Percentiles rank a stretch among this genome's conserved stretches.
These are phyloP conservation scores for Metarhizium humberi DNA, from an alignment of 2,329 filamentous ascomycete genomes.

Conservation along the genomic window DNA sequence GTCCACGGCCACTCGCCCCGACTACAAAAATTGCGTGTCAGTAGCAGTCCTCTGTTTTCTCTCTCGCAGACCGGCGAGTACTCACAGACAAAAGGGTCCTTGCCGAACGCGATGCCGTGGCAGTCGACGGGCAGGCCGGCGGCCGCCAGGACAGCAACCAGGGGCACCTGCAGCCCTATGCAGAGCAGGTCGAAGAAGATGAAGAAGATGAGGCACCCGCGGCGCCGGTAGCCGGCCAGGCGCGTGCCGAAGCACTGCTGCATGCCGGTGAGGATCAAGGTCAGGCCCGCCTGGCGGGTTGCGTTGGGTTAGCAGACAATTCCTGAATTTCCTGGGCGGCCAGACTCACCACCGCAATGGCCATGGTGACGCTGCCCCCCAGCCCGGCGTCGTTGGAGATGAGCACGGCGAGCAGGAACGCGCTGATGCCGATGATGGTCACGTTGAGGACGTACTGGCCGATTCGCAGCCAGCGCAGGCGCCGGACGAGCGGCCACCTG, in stretches of 20 bases:
- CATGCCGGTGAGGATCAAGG: neutral
- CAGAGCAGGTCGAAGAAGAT: neutral
- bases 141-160: neutral
- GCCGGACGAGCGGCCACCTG: neutral
- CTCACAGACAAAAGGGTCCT: neutral
- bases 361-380: neutral
- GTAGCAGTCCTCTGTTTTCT: no score
- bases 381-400: neutral
- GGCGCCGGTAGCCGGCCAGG: neutral
- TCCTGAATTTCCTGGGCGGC: no score
- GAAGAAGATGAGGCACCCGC: neutral
- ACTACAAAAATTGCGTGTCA: neutral
- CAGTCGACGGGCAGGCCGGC: neutral
- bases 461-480: neutral
- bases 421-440: neutral
- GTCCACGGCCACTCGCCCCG: neutral
- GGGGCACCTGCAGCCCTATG: neutral
- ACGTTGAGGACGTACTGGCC: neutral
- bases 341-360: neutral
- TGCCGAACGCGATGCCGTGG: neutral
- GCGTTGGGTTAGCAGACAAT: neutral
- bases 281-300: neutral
- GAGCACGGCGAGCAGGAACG: neutral
- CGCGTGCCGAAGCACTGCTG: neutral
- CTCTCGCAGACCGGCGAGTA: no score